These are phyloP conservation scores for Spiraea crenata DNA, from an alignment of 331 rosid genomes.

Conservation along the genomic window DNA sequence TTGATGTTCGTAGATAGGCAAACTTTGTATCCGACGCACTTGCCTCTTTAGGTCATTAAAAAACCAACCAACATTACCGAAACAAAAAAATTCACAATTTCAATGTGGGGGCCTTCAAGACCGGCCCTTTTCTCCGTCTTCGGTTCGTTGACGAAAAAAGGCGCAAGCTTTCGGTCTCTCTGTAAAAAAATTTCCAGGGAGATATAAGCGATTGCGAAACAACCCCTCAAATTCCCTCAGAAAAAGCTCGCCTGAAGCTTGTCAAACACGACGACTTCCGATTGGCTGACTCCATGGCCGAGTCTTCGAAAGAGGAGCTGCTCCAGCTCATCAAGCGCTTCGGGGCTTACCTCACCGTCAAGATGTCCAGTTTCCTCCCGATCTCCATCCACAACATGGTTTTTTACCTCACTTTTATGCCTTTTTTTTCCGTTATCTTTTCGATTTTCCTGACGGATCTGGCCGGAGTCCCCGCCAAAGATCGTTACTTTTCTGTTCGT, in stretches of 20 bases:
- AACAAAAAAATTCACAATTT: neutral
- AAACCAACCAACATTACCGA: neutral
- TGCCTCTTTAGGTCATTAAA: too few relatives aligned
- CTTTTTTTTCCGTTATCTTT: neutral
- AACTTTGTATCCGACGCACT: too few relatives aligned
- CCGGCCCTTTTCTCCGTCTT: neutral
- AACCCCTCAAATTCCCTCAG: too few relatives aligned
- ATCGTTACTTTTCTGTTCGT: neutral
- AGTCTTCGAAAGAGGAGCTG: constrained; percentile 66
- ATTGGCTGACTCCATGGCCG: constrained; percentile 39
- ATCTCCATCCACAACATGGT: constrained; percentile 61
- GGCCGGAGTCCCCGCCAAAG: constrained; percentile 4
- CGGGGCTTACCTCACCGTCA: constrained; percentile 65
- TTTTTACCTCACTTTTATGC: constrained; percentile 7
- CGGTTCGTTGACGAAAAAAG: neutral
- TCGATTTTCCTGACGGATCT: constrained; percentile 41
- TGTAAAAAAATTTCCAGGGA: neutral
- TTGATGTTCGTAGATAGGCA: too few relatives aligned
- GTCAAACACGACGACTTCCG: constrained; percentile 9
- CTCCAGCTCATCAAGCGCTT: constrained; percentile 74
- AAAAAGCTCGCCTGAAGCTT: neutral
- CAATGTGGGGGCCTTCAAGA: too few relatives aligned
- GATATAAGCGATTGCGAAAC: neutral
- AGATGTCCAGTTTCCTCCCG: constrained; percentile 62
- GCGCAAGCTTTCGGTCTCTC: neutral